phyloP scores from a whole-genome alignment of 768 basidiomycete species.

The Amylocystis lapponica region DNA sequence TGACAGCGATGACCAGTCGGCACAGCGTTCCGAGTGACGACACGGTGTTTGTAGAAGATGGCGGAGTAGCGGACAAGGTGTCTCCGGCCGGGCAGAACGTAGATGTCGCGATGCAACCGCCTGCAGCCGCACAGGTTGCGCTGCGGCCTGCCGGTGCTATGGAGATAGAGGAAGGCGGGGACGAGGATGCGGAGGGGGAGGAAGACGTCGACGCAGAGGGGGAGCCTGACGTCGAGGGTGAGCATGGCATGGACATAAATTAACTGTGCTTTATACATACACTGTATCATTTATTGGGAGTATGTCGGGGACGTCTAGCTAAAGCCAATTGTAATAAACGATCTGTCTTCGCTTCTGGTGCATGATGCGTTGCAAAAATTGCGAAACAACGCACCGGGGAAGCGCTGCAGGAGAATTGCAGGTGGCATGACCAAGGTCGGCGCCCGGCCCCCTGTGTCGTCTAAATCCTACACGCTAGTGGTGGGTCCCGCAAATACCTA shows the following conservation, averaged over 20 bases:
- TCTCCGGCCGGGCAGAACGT: constrained; percentile 4
- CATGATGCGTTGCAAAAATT: no score
- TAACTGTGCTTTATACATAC: not conserved
- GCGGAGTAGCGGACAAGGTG: constrained; percentile 20
- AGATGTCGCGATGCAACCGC: not conserved
- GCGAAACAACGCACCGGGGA: no score
- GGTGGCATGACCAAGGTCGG: no score
- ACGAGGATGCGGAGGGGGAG: constrained; percentile 33
- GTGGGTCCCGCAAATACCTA: no score
- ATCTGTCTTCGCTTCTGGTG: no score
- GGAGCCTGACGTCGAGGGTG: constrained; percentile 23
- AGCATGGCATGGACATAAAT: constrained; percentile 11
- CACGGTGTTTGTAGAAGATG: constrained; percentile 37
- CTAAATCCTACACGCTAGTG: no score
- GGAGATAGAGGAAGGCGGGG: constrained; percentile 21
- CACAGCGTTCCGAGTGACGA: constrained; percentile 58
- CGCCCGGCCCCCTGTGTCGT: no score
- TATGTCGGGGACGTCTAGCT: not conserved
- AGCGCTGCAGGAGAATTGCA: no score
- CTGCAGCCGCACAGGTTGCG: not conserved
- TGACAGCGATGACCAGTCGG: constrained; percentile 41
- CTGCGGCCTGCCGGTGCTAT: constrained; percentile 10
- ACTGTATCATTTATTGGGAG: constrained; percentile 2
- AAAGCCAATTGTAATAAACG: no score
- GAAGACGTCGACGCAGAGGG: constrained; percentile 28